Evolutionary conservation across 2,329 filamentous ascomycete species (phyloP).

Genomic region (Pseudogymnoascus sp.): DNA sequence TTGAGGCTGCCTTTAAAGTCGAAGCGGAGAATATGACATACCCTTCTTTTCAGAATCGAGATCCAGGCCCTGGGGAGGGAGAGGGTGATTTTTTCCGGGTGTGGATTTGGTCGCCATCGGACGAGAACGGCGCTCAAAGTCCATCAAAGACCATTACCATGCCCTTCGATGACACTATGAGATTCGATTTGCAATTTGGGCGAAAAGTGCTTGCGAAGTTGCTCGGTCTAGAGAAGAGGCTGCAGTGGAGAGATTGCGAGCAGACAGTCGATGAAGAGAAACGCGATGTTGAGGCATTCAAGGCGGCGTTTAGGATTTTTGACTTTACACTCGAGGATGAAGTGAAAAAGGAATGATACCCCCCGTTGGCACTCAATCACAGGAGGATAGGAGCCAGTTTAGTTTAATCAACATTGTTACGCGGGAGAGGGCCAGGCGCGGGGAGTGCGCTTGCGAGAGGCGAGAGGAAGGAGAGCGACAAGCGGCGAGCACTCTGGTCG

Average conservation of each 20-base stretch:
- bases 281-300: constrained; percentile 70
- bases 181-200: constrained; percentile 88
- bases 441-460: constrained; percentile 21
- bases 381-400: not conserved
- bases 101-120: constrained; percentile 61
- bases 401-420: not conserved
- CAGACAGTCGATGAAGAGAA: constrained; percentile 75
- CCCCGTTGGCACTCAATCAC: not conserved
- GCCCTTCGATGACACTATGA: constrained; percentile 60
- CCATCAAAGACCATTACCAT: constrained; percentile 65
- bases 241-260: constrained; percentile 76
- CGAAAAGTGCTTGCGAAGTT: constrained; percentile 83
- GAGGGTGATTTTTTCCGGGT: constrained; percentile 70
- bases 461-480: constrained; percentile 24
- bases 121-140: constrained; percentile 35
- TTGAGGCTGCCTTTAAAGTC: constrained; percentile 83
- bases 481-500: constrained; percentile 18
- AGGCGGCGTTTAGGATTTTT: constrained; percentile 73
- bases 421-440: not conserved
- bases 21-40: constrained; percentile 69
- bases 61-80: constrained; percentile 44
- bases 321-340: constrained; percentile 52
- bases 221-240: constrained; percentile 68
- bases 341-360: constrained; percentile 4
- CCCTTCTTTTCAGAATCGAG: constrained; percentile 42